Base-by-base conservation (phyloP, 1,284 basidiomycete species). In the Thecaphora thlaspeos region DNA sequence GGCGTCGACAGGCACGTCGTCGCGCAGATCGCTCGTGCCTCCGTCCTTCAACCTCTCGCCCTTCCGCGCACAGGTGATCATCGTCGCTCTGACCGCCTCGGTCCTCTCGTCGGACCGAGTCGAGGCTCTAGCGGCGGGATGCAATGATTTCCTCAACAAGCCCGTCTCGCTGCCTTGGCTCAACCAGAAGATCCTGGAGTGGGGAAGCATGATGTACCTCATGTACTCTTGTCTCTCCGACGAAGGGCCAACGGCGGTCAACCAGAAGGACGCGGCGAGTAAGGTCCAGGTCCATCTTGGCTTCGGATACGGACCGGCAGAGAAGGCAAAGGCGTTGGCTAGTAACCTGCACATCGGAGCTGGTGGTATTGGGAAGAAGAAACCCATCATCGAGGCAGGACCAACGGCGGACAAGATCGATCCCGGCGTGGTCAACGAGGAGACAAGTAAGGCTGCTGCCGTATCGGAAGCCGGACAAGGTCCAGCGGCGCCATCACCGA, bases 121-220 rank as follows among this genome's bases (percentile, higher is more conserved):
- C 34, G 88, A 88, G 21, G 95, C 95, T 17, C 84, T 99, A 10
- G 93, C 90, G 0, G 95, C 95, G 0, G 95, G 95, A 2, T 99
- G 95, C 80, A 98, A 99, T 73, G 95, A 99, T 79, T 99, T 97
- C 80, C 80, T 99, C 51, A 98, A 93, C 43, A 98, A 99, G 75
- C 95, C 95, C 0, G 94, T 98, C 26, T 91, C 89, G 11, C 82
- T 95, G 19, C 84, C 88, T 44, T 99, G 95, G 95, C 82, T 99
- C 47, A 92, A 97, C 78, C 90, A 88, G 81, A 99, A 99, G 82
- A 93, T 98, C 70, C 89, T 95, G 60, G 95, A 99, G 79, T 99
- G 95, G 95, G 94, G 83, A 4, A 82, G 73, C 21, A 81, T 81
- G 80, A 75, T 76, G 68, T 76, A 76, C 45, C 61, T 76, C 32